Evolutionary conservation across 371 early-diverging fungal species (phyloP).

Genomic region (Rhizomucor miehei): DNA sequence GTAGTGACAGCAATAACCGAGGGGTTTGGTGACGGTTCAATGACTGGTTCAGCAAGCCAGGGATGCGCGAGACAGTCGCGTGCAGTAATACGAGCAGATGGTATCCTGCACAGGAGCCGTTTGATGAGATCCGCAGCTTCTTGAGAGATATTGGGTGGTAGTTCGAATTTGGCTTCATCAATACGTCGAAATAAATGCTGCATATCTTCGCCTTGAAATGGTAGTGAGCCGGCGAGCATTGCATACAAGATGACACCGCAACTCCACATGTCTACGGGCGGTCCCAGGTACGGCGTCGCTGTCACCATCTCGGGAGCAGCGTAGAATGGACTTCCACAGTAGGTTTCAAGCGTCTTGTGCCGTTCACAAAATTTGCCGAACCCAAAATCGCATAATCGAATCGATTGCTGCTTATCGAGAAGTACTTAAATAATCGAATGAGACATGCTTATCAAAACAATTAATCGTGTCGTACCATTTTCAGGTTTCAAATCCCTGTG

Average conservation of each 20-base stretch:
- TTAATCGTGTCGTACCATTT: conserved; percentile 44
- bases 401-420: conserved; percentile 65
- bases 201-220: conserved; percentile 79
- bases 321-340: conserved; percentile 93
- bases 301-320: conserved; percentile 86
- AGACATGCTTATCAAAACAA: background rate
- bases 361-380: conserved; percentile 89
- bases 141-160: conserved; percentile 43
- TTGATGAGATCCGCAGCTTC: conserved; percentile 52
- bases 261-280: conserved; percentile 79
- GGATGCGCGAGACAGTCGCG: conserved; percentile 68
- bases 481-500: conserved; percentile 93
- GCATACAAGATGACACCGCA: conserved; percentile 77
- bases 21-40: background rate
- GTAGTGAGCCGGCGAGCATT: conserved; percentile 73
- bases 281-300: conserved; percentile 70
- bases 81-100: conserved; percentile 71
- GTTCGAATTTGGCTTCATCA: conserved; percentile 52
- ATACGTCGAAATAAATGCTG: conserved; percentile 70
- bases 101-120: conserved; percentile 52
- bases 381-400: conserved; percentile 94
- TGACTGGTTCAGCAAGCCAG: conserved; percentile 53
- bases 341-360: conserved; percentile 83
- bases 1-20: background rate
- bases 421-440: conserved; percentile 44